Conservation (phyloP, 2,329 filamentous ascomycete species). For the Colletotrichum cereale region DNA sequence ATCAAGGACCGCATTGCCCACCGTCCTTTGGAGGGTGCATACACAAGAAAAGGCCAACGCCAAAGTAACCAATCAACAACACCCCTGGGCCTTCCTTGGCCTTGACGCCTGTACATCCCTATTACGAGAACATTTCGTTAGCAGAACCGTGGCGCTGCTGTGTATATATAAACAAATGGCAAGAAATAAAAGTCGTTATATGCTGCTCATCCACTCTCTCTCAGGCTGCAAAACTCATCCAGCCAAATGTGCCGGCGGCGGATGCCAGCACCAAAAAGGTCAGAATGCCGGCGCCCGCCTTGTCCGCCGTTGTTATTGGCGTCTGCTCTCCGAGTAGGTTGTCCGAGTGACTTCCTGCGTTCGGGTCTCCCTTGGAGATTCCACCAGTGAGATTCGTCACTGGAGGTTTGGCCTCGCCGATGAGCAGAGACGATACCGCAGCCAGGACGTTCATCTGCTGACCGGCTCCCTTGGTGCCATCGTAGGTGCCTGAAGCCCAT, state of each 20-base stretch:
- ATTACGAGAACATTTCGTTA: slow-evolving; percentile 22
- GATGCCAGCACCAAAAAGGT: slow-evolving; percentile 59
- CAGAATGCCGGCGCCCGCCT: slow-evolving; percentile 61
- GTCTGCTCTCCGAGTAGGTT: slow-evolving; percentile 47
- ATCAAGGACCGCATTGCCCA: slow-evolving; percentile 7
- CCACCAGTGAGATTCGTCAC: slow-evolving; percentile 64
- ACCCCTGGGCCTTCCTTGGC: slow-evolving; percentile 26
- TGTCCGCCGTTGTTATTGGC: slow-evolving; percentile 58
- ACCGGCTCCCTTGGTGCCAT: slow-evolving; percentile 68
- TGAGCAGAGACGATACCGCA: slow-evolving; percentile 66
- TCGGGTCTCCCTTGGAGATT: slow-evolving; percentile 58
- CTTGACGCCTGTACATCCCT: slow-evolving; percentile 35
- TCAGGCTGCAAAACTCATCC: slow-evolving; percentile 61
- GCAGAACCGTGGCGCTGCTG: slow-evolving; percentile 30
- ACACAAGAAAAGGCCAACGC: slow-evolving; percentile 44
- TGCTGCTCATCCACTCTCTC: slow-evolving; percentile 1
- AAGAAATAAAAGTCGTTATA: slow-evolving; percentile 32
- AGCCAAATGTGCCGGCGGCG: slow-evolving; percentile 57
- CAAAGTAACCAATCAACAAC: slow-evolving; percentile 42
- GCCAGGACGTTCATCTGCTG: slow-evolving; percentile 71
- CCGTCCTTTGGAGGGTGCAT: slow-evolving; percentile 16
- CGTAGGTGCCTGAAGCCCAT: slow-evolving; percentile 65
- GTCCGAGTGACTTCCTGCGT: slow-evolving; percentile 55
- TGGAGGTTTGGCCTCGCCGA: slow-evolving; percentile 55
- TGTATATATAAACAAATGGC: slow-evolving; percentile 17